Evolutionary conservation across 345 rosid species (phyloP), one percentile per base, ranked within the genome.

Genomic region (Ceriops zippeliana): DNA sequence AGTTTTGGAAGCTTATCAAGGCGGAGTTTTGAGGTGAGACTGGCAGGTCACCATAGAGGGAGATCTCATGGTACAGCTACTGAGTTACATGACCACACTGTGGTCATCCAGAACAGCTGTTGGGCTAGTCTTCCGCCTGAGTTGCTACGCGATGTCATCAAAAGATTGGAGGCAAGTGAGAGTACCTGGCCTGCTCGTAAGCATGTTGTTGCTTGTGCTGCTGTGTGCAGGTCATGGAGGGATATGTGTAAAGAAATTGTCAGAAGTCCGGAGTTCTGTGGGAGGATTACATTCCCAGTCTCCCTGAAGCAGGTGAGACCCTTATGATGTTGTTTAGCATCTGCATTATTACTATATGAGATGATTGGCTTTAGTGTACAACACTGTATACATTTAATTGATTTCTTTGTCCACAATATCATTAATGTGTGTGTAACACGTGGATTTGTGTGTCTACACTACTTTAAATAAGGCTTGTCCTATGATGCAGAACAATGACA

Each of bases 281-380:
- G 66, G 31, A 69, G 51, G 58, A 47, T 69, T 34, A 49, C 72
- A 7, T 69, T 69, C 46, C 72, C 72, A 19, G 46, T 69, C 28
- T 69, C 66, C 57, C 49, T 69, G 32, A 61, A 69, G 65, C 66
- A 69, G 72, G 66, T 69, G 57, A 46, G 27, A 31, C n/a, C 32
- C n/a, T 2, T 68, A 0, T 10, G 20, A 34, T 2, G 20, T 42
- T 58, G 9, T 46, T 58, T 22, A 13, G 19, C 35, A 20, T 19
- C 30, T 46, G 20, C 6, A 15, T 59, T 42, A 24, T 63, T 28
- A 22, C 13, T 17, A 46, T 63, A 13, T 16, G 16, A 22, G 52
- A 16, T 17, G 9, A 7, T 24, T 37, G 34, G 19, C 31, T 30
- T 30, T 27, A 24, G 22, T 22, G 16, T 0, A 13, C 38, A 26